These are phyloP conservation scores for Ballota nigra DNA, from an alignment of 257 asterid genomes.

Conservation along the genomic window DNA sequence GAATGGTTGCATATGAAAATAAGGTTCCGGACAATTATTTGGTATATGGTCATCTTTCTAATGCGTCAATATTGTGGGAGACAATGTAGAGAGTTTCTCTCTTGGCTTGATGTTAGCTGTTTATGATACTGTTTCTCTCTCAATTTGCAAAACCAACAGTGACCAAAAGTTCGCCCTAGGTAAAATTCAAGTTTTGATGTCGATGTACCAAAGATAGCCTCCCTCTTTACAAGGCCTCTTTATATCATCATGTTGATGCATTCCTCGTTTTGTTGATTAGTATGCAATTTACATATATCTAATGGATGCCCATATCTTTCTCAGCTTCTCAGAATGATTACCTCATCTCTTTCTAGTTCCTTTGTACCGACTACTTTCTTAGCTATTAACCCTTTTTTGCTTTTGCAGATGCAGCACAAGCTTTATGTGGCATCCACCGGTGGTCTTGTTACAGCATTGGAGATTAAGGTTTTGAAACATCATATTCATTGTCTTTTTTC, in stretches of 20 bases:
- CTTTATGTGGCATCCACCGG: constrained; percentile 88
- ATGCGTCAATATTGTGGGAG: neutral
- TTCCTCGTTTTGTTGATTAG: neutral
- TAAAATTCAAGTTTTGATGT: neutral
- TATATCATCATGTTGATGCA: constrained; percentile 1
- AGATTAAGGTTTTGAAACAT: constrained; percentile 46
- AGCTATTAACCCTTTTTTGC: constrained; percentile 15
- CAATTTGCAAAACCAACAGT: neutral
- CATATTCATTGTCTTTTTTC: neutral
- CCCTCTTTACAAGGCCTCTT: neutral
- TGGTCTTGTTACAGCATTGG: constrained; percentile 78
- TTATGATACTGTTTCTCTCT: neutral
- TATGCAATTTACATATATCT: neutral
- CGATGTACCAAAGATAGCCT: neutral
- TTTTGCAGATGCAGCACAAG: constrained; percentile 60
- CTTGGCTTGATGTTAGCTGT: neutral
- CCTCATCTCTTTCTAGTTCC: neutral
- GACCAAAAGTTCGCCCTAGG: neutral
- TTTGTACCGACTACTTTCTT: constrained; percentile 9
- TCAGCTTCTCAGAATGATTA: constrained; percentile 5
- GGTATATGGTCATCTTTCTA: neutral
- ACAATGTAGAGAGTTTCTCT: neutral
- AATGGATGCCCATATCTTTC: neutral
- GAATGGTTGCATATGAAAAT: neutral
- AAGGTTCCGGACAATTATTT: neutral